Evolutionary conservation across 2,329 filamentous ascomycete genomes (phyloP), one percentile per base, ranked within the genome.

Genomic region (Talaromyces sp.): DNA sequence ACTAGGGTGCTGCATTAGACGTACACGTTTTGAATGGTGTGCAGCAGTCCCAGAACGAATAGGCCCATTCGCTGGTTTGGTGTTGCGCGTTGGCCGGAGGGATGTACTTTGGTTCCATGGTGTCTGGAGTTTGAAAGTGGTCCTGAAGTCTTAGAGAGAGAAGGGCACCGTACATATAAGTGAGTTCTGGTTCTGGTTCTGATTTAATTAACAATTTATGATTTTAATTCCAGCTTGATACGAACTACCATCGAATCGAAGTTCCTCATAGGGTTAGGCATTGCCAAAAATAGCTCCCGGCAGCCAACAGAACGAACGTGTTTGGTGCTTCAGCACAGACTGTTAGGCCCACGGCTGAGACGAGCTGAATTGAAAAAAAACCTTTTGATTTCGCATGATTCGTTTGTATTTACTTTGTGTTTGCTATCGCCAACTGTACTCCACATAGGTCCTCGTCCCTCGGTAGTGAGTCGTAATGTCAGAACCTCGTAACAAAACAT

Each of bases 31-130:
- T 62, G 31, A 68, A 60, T 8, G 73, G 73, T 12, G 67, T 68
- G 63, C 64, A 75, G 63, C 73, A 75, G 62, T 70, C 68, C 63
- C 71, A 75, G 57, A 76, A 67, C 8, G 66, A 65, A 56, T 69
- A 65, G 7, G 68, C 65, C 73, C 73, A 76, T 55, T 71, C 67
- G 60, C 63, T 65, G 52, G 59, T 59, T 14, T 63, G 64, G 28
- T 28, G n/a, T 4, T 53, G 27, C 12, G 50, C 50, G 12, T 53
- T 28, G 30, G 28, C 50, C 7, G 50, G 50, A 7, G 12, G 28
- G 14, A n/a, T 53, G 14, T 53, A 31, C 30, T 53, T 53, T 14
- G 50, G 50, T 4, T 53, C 50, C 50, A 53, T 53, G 16, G 50
- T 53, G 50, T 47, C 18, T 27, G 44, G 3, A 14, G 7, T 16